Evolutionary conservation across 2,329 filamentous ascomycete species (phyloP), one percentile per base, ranked within the genome.

Genomic region (Rosellinia necatrix): DNA sequence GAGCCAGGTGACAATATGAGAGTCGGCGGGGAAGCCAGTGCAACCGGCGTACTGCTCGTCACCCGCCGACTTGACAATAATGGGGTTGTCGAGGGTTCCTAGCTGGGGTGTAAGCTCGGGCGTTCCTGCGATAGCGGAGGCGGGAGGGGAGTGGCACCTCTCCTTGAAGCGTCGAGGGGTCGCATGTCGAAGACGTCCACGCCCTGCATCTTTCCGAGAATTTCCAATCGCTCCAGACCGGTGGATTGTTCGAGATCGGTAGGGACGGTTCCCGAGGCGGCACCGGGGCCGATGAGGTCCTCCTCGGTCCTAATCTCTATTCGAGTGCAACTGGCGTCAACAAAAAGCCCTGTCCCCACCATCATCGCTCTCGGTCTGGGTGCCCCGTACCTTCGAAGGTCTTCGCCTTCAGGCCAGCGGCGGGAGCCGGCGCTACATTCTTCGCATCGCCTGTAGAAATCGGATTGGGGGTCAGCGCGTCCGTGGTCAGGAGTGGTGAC

Each of bases 191-290:
- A 99, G 74, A 97, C 82, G 74, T 99, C 94, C 70, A 97, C 81
- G 66, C 94, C 92, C 83, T 97, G 91, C 89, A 97, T 96, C 87
- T 99, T 99, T 79, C 94, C 94, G 75, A 99, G 83, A 72, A 99
- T 94, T 80, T 99, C 94, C 68, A 99, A 85, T 85, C 94, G 92
- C 83, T 99, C 94, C 59, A 97, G 84, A 90, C 94, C 94, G 68
- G 94, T 97, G 58, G 94, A 80, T 78, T 99, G 94, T 76, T 97
- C 92, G 74, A 96, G 77, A 78, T 99, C 94, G 78, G 91, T 96
- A 66, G 94, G 91, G 66, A 99, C 81, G 74, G 89, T 90, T 73
- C 94, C 93, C 64, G 86, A 79, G 68, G 84, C 76, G 69, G 89
- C 92, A 81, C 94, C 94, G 29, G 91, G 90, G 63, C 89, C 84